Evolutionary conservation across 83 land plant genomes (phyloP).

Genomic region (Diphasiastrum complanatum): DNA sequence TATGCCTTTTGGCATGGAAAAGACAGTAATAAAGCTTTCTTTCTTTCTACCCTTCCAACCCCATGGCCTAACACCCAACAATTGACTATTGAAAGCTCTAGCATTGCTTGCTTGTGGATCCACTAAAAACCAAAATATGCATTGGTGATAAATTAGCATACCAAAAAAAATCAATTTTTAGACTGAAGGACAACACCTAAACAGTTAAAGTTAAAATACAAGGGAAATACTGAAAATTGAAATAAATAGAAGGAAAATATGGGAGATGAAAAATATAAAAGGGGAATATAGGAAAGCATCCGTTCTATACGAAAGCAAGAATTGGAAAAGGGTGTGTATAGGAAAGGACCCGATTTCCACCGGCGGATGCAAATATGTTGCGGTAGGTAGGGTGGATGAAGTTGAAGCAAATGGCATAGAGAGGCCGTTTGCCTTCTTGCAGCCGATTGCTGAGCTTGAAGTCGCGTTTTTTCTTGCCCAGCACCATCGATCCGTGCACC

Average conservation of each 20-base stretch:
- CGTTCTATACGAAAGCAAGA: not conserved
- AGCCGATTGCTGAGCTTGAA: conserved; percentile 75
- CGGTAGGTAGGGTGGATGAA: conserved; percentile 77
- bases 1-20: too few relatives aligned
- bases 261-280: not conserved
- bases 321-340: not conserved
- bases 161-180: too few relatives aligned
- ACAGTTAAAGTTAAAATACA: too few relatives aligned
- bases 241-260: not conserved
- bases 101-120: too few relatives aligned
- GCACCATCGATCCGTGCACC: conserved; percentile 49
- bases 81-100: too few relatives aligned
- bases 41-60: too few relatives aligned
- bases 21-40: too few relatives aligned
- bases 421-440: conserved; percentile 88
- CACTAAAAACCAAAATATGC: too few relatives aligned
- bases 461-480: conserved; percentile 57
- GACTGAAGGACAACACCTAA: too few relatives aligned
- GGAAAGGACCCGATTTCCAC: conserved; percentile 66
- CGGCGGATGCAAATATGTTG: conserved; percentile 86
- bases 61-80: too few relatives aligned
- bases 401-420: conserved; percentile 90
- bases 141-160: too few relatives aligned
- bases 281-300: not conserved
- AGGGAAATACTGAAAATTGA: not conserved